phyloP scores from a whole-genome alignment of 2,329 filamentous ascomycete species.

The Microsporum canis region DNA sequence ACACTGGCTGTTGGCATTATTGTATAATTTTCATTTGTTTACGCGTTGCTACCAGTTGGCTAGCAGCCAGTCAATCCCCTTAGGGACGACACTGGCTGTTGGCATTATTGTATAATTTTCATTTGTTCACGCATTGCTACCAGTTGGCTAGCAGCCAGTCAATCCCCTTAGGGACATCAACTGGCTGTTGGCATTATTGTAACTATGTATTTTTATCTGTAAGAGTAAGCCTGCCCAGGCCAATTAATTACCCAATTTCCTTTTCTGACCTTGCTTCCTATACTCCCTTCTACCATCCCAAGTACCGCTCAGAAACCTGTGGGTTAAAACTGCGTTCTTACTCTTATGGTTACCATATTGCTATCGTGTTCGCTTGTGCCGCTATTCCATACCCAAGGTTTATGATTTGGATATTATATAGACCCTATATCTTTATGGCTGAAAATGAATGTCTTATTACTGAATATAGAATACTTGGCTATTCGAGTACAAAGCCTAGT shows the following conservation, averaged over 20 bases:
- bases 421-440: neutral
- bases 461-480: too few species aligned
- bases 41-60: neutral
- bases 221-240: neutral
- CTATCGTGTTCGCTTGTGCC: too few species aligned
- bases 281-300: neutral
- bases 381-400: too few species aligned
- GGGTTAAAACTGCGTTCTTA: too few species aligned
- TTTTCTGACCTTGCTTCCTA: too few species aligned
- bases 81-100: neutral
- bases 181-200: neutral
- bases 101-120: slow-evolving; percentile 2
- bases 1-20: neutral
- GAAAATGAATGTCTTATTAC: too few species aligned
- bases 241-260: neutral
- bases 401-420: too few species aligned
- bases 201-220: neutral
- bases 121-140: neutral
- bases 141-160: neutral
- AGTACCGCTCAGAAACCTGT: too few species aligned
- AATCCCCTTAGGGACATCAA: neutral
- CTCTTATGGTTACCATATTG: too few species aligned
- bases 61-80: neutral
- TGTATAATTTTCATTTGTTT: neutral
- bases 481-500: too few species aligned